Percentiles rank a stretch among this genome's conserved stretches.
Conservation (phyloP, 495 filamentous ascomycete genomes). For the Evansstolkia leycettana region DNA sequence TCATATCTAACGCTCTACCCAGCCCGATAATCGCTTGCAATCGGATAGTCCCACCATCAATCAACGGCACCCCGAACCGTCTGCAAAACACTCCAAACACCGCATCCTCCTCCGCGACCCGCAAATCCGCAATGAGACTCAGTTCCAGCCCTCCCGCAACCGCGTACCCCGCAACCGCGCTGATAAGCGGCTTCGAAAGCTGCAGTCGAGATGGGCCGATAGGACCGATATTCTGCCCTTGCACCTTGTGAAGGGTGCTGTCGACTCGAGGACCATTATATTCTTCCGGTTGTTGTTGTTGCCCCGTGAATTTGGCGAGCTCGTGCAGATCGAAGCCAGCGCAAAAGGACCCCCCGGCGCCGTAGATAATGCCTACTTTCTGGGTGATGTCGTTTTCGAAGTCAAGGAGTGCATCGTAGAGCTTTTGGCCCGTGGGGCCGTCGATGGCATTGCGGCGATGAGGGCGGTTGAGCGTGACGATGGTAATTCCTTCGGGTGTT, state of each 20-base stretch:
- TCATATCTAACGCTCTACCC: slow-evolving; percentile 37
- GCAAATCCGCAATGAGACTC: slow-evolving; percentile 32
- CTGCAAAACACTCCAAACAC: slow-evolving; percentile 39
- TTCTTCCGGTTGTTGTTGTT: not conserved
- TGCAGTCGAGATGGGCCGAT: slow-evolving; percentile 34
- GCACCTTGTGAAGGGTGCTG: slow-evolving; percentile 13
- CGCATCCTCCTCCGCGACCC: slow-evolving; percentile 34
- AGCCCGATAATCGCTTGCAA: slow-evolving; percentile 36
- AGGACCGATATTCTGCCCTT: slow-evolving; percentile 13
- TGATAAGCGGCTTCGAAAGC: slow-evolving; percentile 28
- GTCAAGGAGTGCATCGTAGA: slow-evolving; percentile 24
- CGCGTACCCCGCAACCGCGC: slow-evolving; percentile 33
- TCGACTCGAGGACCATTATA: slow-evolving; percentile 2
- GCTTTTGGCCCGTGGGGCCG: slow-evolving; percentile 20
- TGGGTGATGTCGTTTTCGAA: slow-evolving; percentile 32
- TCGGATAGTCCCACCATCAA: slow-evolving; percentile 37
- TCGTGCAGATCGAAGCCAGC: slow-evolving; percentile 33
- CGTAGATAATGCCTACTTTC: slow-evolving; percentile 32
- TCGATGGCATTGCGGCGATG: slow-evolving; percentile 30
- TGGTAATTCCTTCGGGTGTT: slow-evolving; percentile 32
- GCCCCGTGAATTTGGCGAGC: slow-evolving; percentile 9
- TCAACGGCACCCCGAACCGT: slow-evolving; percentile 35
- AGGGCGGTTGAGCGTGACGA: slow-evolving; percentile 28
- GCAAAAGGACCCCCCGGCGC: slow-evolving; percentile 28
- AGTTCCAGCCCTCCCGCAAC: slow-evolving; percentile 38